phyloP scores from a whole-genome alignment of 768 basidiomycete species.

The Rickenella mellea region DNA sequence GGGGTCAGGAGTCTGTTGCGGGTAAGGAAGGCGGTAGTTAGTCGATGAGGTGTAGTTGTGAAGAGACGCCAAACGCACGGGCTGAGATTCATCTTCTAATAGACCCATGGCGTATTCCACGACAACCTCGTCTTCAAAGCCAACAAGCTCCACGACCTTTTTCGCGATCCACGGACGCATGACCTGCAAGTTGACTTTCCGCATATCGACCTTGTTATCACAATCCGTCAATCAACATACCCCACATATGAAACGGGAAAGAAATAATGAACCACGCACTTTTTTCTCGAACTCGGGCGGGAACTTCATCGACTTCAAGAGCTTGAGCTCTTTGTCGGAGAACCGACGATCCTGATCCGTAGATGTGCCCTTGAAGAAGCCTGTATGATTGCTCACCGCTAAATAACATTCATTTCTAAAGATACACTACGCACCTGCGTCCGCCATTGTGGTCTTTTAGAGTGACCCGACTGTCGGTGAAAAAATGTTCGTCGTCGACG shows the following conservation, averaged over 20 bases:
- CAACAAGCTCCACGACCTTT: slow-evolving; percentile 82
- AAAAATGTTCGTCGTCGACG: no score
- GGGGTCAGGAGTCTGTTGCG: slow-evolving; percentile 72
- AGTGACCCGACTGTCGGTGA: no score
- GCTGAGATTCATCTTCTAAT: slow-evolving; percentile 75
- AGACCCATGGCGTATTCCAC: slow-evolving; percentile 95
- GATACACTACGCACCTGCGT: slow-evolving; percentile 1
- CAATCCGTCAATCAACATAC: neutral
- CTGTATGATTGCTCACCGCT: slow-evolving; percentile 27
- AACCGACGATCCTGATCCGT: slow-evolving; percentile 89
- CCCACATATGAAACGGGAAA: neutral
- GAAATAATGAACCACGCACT: slow-evolving; percentile 24
- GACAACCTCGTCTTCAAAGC: slow-evolving; percentile 94
- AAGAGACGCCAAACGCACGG: slow-evolving; percentile 40
- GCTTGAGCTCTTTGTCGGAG: slow-evolving; percentile 88
- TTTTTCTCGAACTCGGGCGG: slow-evolving; percentile 85
- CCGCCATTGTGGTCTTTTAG: neutral
- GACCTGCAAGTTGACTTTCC: slow-evolving; percentile 88
- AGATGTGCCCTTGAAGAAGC: slow-evolving; percentile 87
- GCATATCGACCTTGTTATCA: slow-evolving; percentile 70
- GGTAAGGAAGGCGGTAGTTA: neutral
- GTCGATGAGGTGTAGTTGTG: neutral
- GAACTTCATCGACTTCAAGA: slow-evolving; percentile 86
- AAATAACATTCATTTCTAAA: neutral
- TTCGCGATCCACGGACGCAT: slow-evolving; percentile 94